These are phyloP conservation scores for Sutorius australiensis DNA, from an alignment of 768 basidiomycete species.

Conservation along the genomic window DNA sequence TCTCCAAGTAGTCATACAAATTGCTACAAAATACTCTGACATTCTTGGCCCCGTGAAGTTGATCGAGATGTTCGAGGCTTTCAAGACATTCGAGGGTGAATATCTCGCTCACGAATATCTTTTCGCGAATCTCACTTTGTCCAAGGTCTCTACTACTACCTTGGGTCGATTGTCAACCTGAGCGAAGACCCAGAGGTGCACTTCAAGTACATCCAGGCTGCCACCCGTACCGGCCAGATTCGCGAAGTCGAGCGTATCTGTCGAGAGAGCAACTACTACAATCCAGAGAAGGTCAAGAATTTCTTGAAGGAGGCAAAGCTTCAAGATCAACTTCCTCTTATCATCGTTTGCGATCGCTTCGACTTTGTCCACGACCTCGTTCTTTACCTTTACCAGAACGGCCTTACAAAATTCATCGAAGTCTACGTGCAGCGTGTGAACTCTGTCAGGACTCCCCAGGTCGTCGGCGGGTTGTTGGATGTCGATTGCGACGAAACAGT, in stretches of 20 bases:
- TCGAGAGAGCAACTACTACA: constrained; percentile 95
- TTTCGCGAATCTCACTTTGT: background rate
- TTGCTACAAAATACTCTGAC: constrained; percentile 98
- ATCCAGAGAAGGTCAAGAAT: constrained; percentile 99
- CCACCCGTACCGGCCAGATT: constrained; percentile 95
- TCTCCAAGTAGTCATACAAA: constrained; percentile 92
- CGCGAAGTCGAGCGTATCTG: constrained; percentile 99
- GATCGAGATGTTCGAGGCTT: constrained; percentile 97
- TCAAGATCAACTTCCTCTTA: constrained; percentile 92
- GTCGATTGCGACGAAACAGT: constrained; percentile 97
- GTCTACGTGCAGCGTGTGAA: constrained; percentile 99
- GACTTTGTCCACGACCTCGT: constrained; percentile 99
- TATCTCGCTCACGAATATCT: background rate
- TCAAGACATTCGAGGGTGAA: constrained; percentile 93
- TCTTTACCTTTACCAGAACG: constrained; percentile 97
- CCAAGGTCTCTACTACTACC: constrained; percentile 92
- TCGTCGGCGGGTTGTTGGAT: constrained; percentile 92
- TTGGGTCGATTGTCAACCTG: constrained; percentile 96
- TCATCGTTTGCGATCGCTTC: constrained; percentile 99
- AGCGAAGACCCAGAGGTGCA: constrained; percentile 95
- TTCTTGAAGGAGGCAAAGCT: constrained; percentile 99
- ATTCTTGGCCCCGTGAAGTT: constrained; percentile 95
- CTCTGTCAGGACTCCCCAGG: constrained; percentile 94
- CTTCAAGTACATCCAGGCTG: constrained; percentile 99
- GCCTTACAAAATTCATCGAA: constrained; percentile 95